Conservation (phyloP, 352 stramenopile species). For the Globisporangium echinulatum region DNA sequence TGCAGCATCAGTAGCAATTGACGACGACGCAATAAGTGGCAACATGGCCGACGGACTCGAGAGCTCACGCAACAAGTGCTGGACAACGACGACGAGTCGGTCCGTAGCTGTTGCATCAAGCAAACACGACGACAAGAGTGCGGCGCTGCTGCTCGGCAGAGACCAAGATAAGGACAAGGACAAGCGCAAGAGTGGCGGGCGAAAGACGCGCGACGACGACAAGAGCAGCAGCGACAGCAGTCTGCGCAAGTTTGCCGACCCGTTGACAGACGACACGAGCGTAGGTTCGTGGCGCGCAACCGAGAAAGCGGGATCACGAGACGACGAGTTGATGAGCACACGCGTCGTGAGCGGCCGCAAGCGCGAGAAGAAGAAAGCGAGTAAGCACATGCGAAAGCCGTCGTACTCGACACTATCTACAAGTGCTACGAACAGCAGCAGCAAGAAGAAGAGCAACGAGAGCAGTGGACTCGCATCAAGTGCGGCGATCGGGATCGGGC, state of each 20-base stretch:
- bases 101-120: background rate
- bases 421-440: slow-evolving; percentile 12
- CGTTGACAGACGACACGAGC: slow-evolving; percentile 16
- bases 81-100: slow-evolving; percentile 27
- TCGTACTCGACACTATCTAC: slow-evolving; percentile 6
- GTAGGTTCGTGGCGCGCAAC: slow-evolving; percentile 8
- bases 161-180: slow-evolving; percentile 17
- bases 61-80: slow-evolving; percentile 30
- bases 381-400: slow-evolving; percentile 36
- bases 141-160: background rate
- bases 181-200: slow-evolving; percentile 34
- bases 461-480: background rate
- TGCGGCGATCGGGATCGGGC: slow-evolving; percentile 11
- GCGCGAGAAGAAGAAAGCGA: slow-evolving; percentile 30
- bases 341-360: slow-evolving; percentile 22
- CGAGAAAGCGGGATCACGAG: slow-evolving; percentile 16
- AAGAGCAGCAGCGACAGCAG: slow-evolving; percentile 27
- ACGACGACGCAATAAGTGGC: slow-evolving; percentile 6
- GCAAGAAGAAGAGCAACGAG: slow-evolving; percentile 30
- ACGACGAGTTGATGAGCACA: slow-evolving; percentile 25
- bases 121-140: slow-evolving; percentile 33
- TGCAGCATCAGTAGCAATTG: background rate
- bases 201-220: slow-evolving; percentile 31
- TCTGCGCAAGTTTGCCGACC: slow-evolving; percentile 26
- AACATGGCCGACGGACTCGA: slow-evolving; percentile 21